Evolutionary conservation across 306 rosid genomes (phyloP), one percentile per base, ranked within the genome.

Genomic region (Prunus fruticosa): DNA sequence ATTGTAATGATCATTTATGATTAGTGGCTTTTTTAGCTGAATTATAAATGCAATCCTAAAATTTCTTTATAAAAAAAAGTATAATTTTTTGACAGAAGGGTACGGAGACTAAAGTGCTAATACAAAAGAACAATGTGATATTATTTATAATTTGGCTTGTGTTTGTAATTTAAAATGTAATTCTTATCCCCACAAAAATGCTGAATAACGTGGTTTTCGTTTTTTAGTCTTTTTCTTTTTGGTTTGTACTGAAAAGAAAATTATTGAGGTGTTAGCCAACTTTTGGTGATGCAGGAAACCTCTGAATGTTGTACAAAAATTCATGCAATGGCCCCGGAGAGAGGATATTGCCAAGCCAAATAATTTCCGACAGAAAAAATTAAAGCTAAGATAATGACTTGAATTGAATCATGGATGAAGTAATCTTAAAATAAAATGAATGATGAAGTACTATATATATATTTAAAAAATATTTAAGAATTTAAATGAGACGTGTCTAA

Each of bases 1-100:
- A 32, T 4, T 32, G 5, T 32, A 32, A 32, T 32, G 34, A 6
- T 0, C 34, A 4, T 32, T 32, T 32, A 0, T 4, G 6, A 4
- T 4, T 30, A 30, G 0, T 4, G 1, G 0, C 5, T 30, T 30
- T 0, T 32, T 32, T 32, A 0, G 5, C 5, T 32, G 0, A 32
- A 32, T 32, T 32, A 32, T 32, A 0, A 32, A 32, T 0, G 34
- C 1, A 32, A 32, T 32, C 34, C 1, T 32, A 32, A 0, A 32
- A 32, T 4, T 32, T 32, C 5, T 32, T 0, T 0, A 30, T 3
- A 32, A 4, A 32, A 32, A 30, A 32, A 32, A 0, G 41, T 34
- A 6, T 34, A 34, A 34, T 34, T 34, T 34, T 34, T 34, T 34
- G 41, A 34, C 41, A 5, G 1, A 34, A 34, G 41, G 41, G 41